phyloP scores from a whole-genome alignment of 2,329 filamentous ascomycete genomes.

The Talaromyces sp. region DNA sequence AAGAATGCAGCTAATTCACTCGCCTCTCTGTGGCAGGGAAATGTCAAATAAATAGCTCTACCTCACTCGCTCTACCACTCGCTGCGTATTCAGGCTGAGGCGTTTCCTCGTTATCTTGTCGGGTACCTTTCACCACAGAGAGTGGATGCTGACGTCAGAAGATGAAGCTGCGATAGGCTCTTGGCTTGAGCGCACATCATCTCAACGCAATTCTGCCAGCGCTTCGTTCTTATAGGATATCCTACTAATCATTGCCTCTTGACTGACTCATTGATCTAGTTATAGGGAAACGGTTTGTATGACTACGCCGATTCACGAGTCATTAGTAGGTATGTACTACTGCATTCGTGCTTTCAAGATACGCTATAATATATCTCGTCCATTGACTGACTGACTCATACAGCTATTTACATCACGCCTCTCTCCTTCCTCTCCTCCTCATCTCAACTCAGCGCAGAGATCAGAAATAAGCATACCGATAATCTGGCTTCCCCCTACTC shows the following conservation, averaged over 20 bases:
- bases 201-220: neutral
- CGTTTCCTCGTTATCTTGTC: neutral
- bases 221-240: neutral
- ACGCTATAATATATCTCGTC: neutral
- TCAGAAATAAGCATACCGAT: slow-evolving; percentile 18
- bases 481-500: slow-evolving; percentile 21
- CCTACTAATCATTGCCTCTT: neutral
- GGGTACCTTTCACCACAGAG: neutral
- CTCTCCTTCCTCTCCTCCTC: neutral
- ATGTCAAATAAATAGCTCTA: slow-evolving; percentile 5
- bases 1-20: neutral
- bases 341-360: no score
- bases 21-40: neutral
- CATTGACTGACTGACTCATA: neutral
- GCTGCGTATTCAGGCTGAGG: neutral
- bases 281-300: neutral
- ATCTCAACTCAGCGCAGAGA: neutral
- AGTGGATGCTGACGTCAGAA: neutral
- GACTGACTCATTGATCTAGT: neutral
- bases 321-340: neutral
- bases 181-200: neutral
- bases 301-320: neutral
- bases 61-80: neutral
- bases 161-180: neutral
- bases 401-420: neutral